Evolutionary conservation across 352 stramenopile species (phyloP), one percentile per base, ranked within the genome.

Genomic region (Globisporangium alternatum): DNA sequence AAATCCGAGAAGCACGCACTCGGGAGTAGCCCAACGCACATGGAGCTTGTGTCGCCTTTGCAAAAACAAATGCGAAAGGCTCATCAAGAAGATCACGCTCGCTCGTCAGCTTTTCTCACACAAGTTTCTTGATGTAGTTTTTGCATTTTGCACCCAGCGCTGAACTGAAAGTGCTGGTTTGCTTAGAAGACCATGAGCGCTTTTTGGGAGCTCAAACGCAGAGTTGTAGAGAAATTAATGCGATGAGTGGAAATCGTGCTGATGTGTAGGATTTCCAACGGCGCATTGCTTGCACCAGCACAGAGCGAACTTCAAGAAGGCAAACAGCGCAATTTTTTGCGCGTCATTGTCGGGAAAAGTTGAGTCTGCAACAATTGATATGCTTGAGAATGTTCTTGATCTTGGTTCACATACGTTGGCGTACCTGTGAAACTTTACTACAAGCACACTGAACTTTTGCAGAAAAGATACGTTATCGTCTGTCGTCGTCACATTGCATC

Each of bases 251-350:
- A 17, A 2, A 37, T 31, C 47, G 22, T 33, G 47, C 33, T 54
- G 47, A 54, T 54, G 47, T 54, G 47, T 22, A 54, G 22, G 47
- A 54, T 54, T 35, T 35, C 7, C 47, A 31, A 33, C 37, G 37
- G 37, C 6, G 37, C 37, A 43, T 43, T 43, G 21, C n/a, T 10
- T n/a, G 44, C 1, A 54, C 22, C 47, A 54, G 22, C 21, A 52
- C 45, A 7, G 10, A 30, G 10, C n/a, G 22, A 33, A 54, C 28
- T 54, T 28, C 13, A 12, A 8, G 5, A 8, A 5, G 47, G 28
- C 30, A 28, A 25, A 53, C 47, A 21, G 22, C 10, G 47, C 33
- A 30, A 31, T 35, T n/a, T 54, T 54, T 35, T 35, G 47, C 28
- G 22, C 22, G 22, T 17, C 22, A 35, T 54, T 54, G 12, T 9